phyloP scores from a whole-genome alignment of 805 yeast genomes.

The Myxozyma neotropica region DNA sequence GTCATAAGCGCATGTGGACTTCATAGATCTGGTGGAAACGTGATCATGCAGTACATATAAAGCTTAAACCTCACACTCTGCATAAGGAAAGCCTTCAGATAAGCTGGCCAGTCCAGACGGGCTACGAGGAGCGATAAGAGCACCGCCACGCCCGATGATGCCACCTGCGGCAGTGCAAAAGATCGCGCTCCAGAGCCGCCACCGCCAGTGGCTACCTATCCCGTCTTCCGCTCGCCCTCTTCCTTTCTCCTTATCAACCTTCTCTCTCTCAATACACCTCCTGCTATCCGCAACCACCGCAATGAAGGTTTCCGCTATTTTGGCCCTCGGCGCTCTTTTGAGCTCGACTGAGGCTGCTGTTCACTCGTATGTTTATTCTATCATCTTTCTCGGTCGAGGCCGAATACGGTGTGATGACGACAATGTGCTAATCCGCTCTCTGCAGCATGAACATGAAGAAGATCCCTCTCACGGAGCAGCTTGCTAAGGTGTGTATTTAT shows the following conservation, averaged over 20 bases:
- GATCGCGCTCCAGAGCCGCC: slow-evolving; percentile 15
- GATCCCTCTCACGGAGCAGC: slow-evolving; percentile 58
- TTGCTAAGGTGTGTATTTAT: slow-evolving; percentile 48
- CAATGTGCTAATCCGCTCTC: neutral
- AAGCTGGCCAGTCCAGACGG: neutral
- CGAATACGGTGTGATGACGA: neutral
- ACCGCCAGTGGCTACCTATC: neutral
- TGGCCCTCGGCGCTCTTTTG: slow-evolving; percentile 31
- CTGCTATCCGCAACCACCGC: neutral
- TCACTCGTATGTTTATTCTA: slow-evolving; percentile 38
- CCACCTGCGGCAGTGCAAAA: slow-evolving; percentile 1
- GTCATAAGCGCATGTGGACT: no score
- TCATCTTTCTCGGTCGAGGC: neutral
- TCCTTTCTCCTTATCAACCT: neutral
- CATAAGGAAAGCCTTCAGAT: neutral
- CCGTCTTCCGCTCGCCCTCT: slow-evolving; percentile 1
- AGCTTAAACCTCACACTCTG: no score
- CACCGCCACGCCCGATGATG: neutral
- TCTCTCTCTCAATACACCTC: neutral
- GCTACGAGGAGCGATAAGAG: neutral
- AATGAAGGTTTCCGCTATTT: slow-evolving; percentile 33
- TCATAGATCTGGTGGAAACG: no score
- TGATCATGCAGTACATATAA: no score
- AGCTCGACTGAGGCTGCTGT: slow-evolving; percentile 40
- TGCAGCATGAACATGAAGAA: slow-evolving; percentile 62